These are phyloP conservation scores for Chaetomium tenue DNA, from an alignment of 495 filamentous ascomycete species.

Conservation along the genomic window DNA sequence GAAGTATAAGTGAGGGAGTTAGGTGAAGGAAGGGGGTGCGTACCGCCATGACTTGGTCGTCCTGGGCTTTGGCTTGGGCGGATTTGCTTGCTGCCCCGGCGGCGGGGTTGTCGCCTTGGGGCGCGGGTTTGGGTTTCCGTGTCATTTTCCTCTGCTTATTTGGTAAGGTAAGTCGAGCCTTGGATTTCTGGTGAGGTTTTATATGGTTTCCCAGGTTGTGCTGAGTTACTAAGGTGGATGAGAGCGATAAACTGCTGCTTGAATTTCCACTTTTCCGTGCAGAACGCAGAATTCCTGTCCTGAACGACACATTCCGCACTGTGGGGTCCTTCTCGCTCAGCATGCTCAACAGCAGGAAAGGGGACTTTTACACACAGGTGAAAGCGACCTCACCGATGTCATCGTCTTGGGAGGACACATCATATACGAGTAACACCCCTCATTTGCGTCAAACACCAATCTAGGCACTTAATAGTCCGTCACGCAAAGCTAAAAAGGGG, in stretches of 20 bases:
- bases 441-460: too few relatives aligned
- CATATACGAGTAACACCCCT: too few relatives aligned
- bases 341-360: too few relatives aligned
- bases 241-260: neutral
- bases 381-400: too few relatives aligned
- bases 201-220: neutral
- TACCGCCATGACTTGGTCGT: slow-evolving; percentile 71
- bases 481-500: neutral
- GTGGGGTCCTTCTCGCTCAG: neutral
- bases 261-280: slow-evolving; percentile 1
- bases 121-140: slow-evolving; percentile 1
- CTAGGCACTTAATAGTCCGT: neutral
- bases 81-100: neutral
- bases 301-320: neutral
- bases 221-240: neutral
- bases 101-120: neutral
- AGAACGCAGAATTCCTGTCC: neutral
- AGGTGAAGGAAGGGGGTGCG: slow-evolving; percentile 30
- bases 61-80: slow-evolving; percentile 40
- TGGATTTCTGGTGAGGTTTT: neutral
- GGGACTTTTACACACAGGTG: too few relatives aligned
- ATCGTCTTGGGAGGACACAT: too few relatives aligned
- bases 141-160: neutral
- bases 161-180: neutral
- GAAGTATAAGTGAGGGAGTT: too few relatives aligned